Base-by-base conservation (phyloP, 495 filamentous ascomycete species). In the Penicillium flavigenum region DNA sequence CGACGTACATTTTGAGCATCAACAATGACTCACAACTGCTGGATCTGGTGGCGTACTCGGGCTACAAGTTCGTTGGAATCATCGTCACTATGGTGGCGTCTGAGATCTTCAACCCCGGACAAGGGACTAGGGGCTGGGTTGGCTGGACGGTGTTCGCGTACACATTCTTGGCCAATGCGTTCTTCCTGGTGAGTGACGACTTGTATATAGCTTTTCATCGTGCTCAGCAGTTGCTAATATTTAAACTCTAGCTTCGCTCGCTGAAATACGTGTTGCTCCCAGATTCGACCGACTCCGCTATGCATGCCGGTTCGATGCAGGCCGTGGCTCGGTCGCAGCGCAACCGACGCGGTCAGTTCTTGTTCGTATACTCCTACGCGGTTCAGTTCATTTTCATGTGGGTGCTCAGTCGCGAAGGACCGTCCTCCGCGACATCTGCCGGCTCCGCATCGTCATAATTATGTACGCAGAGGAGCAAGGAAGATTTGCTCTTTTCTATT, bases 31-130 rank as follows among this genome's bases (percentile, higher is more conserved):
- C 78, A 14, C 94, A 98, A 72, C 79, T 99, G 22, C 80, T 97
- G 56, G 94, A 99, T 62, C 72, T 99, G 36, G 85, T 98, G 39
- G 94, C 95, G 4, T 99, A 99, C 70, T 92, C 88, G 6, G 95
- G 95, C 12, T 99, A 99, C 73, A 99, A 99, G 75, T 99, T 98
- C 64, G 94, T 98, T 41, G 94, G 94, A 9, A 90, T 95, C 53
- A 98, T 97, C 60, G 80, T 88, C 49, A 96, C 90, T 3, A 81
- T 97, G 45, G 76, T 88, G 29, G 73, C 91, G 2, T 86, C 89
- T 5, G 90, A 92, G 73, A 78, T 90, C 19, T 68, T 92, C 43
- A 93, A 86, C 49, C 83, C 86, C 0, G 89, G 89, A 16, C 81
- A 83, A 58, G 90, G 90, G 49, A 93, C 90, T 7, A 87, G 90